Evolutionary conservation across 768 basidiomycete genomes (phyloP).

Genomic region (Mycena albidolilacea): DNA sequence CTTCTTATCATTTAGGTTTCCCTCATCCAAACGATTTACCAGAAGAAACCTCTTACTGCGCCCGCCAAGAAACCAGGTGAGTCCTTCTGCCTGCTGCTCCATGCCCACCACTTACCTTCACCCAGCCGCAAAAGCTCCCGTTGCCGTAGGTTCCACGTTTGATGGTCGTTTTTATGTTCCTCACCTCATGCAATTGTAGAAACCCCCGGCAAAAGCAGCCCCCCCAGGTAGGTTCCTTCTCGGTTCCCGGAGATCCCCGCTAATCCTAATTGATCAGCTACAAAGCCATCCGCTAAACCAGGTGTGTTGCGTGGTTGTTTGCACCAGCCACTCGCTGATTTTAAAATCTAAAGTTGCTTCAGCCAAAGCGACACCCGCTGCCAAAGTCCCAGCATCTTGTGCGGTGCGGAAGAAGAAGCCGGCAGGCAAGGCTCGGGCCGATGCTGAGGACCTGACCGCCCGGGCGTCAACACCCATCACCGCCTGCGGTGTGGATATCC

Average conservation of each 20-base stretch:
- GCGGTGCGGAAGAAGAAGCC: no score
- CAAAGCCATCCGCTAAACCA: slow-evolving; percentile 5
- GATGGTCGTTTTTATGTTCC: not conserved
- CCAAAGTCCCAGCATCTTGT: slow-evolving; percentile 4
- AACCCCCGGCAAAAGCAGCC: not conserved
- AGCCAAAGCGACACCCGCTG: slow-evolving; percentile 7
- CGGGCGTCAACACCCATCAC: not conserved
- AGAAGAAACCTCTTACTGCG: no score
- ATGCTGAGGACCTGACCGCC: no score
- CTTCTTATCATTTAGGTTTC: no score
- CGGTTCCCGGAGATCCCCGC: not conserved
- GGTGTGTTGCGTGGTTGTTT: not conserved
- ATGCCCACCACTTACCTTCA: no score
- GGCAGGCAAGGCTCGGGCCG: no score
- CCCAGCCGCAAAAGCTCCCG: not conserved
- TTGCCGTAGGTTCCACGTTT: not conserved
- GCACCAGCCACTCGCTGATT: not conserved
- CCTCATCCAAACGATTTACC: no score
- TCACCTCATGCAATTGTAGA: slow-evolving; percentile 8
- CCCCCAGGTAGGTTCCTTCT: slow-evolving; percentile 5
- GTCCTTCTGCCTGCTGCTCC: no score
- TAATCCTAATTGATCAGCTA: not conserved
- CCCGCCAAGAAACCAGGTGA: slow-evolving; percentile 11
- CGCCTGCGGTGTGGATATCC: not conserved
- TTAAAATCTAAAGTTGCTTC: not conserved